Percentiles rank a stretch among this genome's conserved stretches.
Conservation (phyloP, 179 eudicot genomes). For the Amaranthus tricolor region DNA sequence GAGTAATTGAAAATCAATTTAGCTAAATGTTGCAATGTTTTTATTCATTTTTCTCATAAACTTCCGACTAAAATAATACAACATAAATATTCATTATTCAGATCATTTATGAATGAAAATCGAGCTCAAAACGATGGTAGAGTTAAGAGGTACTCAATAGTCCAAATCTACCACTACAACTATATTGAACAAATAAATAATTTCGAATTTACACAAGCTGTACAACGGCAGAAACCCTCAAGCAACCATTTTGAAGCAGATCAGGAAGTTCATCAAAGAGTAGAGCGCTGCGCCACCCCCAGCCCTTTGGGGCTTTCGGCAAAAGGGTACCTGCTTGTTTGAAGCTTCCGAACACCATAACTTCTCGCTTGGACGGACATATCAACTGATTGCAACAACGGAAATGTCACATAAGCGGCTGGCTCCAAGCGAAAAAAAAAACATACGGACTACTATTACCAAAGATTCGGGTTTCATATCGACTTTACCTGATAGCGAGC, state of each 20-base stretch:
- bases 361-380: constrained; percentile 97
- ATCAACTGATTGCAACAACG: constrained; percentile 50
- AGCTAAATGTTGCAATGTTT: too few species aligned
- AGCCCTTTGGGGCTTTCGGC: constrained; percentile 98
- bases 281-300: constrained; percentile 99
- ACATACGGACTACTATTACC: neutral
- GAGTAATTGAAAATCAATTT: too few species aligned
- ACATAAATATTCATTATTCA: too few species aligned
- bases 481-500: constrained; percentile 85
- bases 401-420: neutral
- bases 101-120: too few species aligned
- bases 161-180: too few species aligned
- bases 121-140: too few species aligned
- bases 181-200: neutral
- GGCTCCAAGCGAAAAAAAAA: neutral
- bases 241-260: constrained; percentile 83
- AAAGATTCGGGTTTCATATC: neutral
- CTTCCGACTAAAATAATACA: too few species aligned
- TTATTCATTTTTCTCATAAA: too few species aligned
- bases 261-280: constrained; percentile 84
- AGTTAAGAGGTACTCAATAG: too few species aligned
- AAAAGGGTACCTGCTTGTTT: constrained; percentile 92
- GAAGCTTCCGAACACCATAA: constrained; percentile 92
- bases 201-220: constrained; percentile 57
- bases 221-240: constrained; percentile 85